phyloP scores from a whole-genome alignment of 176 grass and related monocot genomes.

The Alloteropsis semialata region DNA sequence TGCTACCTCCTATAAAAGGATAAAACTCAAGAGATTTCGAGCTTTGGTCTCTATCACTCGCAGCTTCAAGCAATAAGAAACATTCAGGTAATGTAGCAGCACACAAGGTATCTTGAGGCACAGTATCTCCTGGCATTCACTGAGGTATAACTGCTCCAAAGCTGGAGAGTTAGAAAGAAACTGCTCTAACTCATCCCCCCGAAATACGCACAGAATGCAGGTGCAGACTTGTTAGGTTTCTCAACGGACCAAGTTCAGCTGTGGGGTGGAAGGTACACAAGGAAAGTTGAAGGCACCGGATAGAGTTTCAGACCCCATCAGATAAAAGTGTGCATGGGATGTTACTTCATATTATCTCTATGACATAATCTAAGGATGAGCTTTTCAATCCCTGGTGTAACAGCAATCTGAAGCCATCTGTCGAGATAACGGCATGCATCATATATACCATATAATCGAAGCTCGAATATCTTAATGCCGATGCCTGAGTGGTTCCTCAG shows the following conservation, averaged over 20 bases:
- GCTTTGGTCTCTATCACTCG: not conserved
- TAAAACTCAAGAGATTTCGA: not conserved
- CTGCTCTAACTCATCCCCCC: not conserved
- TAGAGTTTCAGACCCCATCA: not conserved
- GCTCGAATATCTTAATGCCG: not conserved
- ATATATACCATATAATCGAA: not conserved
- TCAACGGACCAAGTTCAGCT: not conserved
- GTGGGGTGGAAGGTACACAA: not conserved
- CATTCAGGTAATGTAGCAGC: not conserved
- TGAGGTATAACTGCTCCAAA: not conserved
- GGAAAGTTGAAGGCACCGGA: not conserved
- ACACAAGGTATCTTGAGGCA: not conserved
- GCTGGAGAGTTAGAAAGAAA: not conserved
- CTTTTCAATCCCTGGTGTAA: constrained; percentile 27
- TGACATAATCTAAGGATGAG: not conserved
- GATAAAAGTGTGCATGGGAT: constrained; percentile 7
- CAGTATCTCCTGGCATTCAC: not conserved
- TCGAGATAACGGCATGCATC: not conserved
- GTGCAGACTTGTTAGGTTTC: not conserved
- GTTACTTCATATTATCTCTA: not conserved
- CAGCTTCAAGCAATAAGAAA: not conserved
- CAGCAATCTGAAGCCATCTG: not conserved
- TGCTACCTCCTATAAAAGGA: not conserved
- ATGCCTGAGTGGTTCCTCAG: constrained; percentile 1
- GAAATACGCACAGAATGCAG: not conserved